phyloP scores from a whole-genome alignment of 176 grass and related monocot species.

The Saccharum officinarum region DNA sequence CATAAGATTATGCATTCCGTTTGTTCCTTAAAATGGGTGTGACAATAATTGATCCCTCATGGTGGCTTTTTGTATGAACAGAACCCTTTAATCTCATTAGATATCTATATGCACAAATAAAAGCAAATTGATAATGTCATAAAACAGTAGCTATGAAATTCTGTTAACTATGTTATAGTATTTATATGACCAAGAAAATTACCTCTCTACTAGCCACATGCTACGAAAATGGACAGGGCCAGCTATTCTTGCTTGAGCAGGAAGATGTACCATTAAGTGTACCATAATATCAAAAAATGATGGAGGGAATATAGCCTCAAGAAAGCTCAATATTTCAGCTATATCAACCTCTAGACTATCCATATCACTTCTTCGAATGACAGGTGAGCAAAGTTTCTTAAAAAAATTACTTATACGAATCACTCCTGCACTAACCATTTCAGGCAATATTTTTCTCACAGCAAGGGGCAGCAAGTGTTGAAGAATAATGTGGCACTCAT shows the following conservation, averaged over 20 bases:
- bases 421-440: too few species aligned
- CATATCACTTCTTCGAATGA: not conserved
- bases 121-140: not conserved
- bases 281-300: not conserved
- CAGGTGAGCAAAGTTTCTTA: not conserved
- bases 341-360: not conserved
- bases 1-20: too few species aligned
- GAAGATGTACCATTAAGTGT: not conserved
- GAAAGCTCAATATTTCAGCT: too few species aligned
- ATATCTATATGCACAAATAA: not conserved
- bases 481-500: too few species aligned
- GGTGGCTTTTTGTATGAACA: not conserved
- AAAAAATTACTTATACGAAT: too few species aligned
- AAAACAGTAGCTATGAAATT: not conserved
- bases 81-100: not conserved
- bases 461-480: too few species aligned
- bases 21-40: too few species aligned
- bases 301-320: too few species aligned
- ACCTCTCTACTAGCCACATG: not conserved
- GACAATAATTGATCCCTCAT: not conserved
- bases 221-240: not conserved
- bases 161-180: not conserved
- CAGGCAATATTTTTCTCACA: too few species aligned
- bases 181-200: not conserved
- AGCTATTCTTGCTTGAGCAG: too few species aligned